Percentiles rank a stretch among this genome's conserved stretches.
These are phyloP conservation scores for Neoboletus brunneissimus DNA, from an alignment of 768 basidiomycete genomes.

Conservation along the genomic window DNA sequence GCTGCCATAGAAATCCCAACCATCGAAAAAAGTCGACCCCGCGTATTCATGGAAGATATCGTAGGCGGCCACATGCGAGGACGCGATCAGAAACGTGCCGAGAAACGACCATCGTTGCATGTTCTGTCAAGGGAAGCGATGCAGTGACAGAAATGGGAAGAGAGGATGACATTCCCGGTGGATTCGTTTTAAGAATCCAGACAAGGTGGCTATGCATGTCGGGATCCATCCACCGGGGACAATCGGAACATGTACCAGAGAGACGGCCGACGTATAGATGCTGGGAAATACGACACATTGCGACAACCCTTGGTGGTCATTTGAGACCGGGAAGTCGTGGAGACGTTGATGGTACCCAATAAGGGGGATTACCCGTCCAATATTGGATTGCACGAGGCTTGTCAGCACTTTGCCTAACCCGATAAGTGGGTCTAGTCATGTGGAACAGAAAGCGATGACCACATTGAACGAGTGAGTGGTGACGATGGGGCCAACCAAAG, in stretches of 20 bases:
- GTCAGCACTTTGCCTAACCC: background rate
- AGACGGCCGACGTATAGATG: background rate
- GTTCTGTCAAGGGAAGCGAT: background rate
- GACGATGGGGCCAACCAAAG: too few species aligned
- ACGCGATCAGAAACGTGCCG: background rate
- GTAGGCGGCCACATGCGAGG: conserved; percentile 26
- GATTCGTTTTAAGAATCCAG: conserved; percentile 6
- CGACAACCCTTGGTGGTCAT: background rate
- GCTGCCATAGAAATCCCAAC: conserved; percentile 53
- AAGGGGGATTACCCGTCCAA: too few species aligned
- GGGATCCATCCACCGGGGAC: background rate
- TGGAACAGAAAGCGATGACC: background rate
- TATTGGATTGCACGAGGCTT: too few species aligned
- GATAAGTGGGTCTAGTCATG: too few species aligned
- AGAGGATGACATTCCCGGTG: background rate
- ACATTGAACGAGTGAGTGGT: background rate
- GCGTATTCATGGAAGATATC: conserved; percentile 42
- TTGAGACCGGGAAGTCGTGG: background rate
- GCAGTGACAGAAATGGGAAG: background rate
- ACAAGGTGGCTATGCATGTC: conserved; percentile 1
- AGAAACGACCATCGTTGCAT: conserved; percentile 14
- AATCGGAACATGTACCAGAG: background rate
- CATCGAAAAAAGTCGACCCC: conserved; percentile 51
- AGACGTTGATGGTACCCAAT: background rate
- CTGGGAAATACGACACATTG: background rate